Conservation (phyloP, 2,329 filamentous ascomycete species). For the Fusarium sambucinum region DNA sequence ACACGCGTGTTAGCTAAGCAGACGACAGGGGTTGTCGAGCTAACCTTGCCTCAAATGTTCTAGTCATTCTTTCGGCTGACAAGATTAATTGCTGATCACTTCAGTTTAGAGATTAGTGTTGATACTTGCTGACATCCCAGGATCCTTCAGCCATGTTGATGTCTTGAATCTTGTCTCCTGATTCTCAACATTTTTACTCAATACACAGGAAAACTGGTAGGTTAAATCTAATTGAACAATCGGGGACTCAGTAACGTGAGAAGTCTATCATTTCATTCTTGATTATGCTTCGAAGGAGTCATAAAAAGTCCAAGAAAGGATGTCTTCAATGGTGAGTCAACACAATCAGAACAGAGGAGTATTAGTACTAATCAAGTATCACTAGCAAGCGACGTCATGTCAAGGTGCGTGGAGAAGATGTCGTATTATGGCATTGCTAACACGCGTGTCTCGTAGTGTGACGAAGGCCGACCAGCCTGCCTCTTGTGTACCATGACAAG, state of each 20-base stretch:
- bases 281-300: slow-evolving; percentile 40
- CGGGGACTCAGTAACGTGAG: no score
- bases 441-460: slow-evolving; percentile 29
- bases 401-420: neutral
- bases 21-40: fast-evolving
- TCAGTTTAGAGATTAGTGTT: neutral
- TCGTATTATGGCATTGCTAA: neutral
- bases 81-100: neutral
- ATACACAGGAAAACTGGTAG: no score
- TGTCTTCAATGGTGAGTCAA: slow-evolving; percentile 31
- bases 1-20: slow-evolving; percentile 41
- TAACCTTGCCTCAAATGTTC: fast-evolving
- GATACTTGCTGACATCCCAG: neutral
- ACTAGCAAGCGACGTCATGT: slow-evolving; percentile 34
- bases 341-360: fast-evolving
- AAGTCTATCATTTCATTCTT: no score
- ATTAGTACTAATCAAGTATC: neutral
- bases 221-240: no score
- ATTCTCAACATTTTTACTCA: neutral
- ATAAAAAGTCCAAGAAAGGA: slow-evolving; percentile 38
- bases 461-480: slow-evolving; percentile 35
- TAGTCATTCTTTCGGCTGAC: neutral
- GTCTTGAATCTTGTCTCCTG: no score
- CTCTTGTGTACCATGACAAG: slow-evolving; percentile 24
- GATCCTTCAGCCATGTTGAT: neutral